phyloP scores from a whole-genome alignment of 352 stramenopile genomes.

The Globisporangium polare region DNA sequence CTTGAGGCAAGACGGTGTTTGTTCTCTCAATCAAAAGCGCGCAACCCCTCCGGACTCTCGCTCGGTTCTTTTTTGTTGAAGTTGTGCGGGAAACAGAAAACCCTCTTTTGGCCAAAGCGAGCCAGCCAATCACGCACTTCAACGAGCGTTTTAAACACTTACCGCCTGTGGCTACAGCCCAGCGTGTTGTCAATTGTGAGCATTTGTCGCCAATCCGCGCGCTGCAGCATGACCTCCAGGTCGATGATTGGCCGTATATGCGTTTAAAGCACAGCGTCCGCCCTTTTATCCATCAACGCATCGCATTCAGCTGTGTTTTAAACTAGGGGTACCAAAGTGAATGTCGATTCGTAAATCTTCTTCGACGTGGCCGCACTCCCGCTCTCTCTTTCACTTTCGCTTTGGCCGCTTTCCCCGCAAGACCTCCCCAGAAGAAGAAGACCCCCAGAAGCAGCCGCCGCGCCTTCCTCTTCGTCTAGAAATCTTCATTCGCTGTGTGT shows the following conservation, averaged over 20 bases:
- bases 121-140: slow-evolving; percentile 7
- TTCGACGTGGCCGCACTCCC: neutral
- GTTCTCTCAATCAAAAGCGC: slow-evolving; percentile 15
- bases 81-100: slow-evolving; percentile 12
- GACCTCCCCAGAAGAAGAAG: neutral
- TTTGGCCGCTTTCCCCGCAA: slow-evolving; percentile 7
- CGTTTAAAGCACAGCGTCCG: neutral
- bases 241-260: no score
- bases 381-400: slow-evolving; percentile 6
- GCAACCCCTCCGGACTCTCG: neutral
- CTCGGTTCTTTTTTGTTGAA: slow-evolving; percentile 40
- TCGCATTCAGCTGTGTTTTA: neutral
- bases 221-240: no score
- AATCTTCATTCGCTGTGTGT: neutral
- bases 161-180: neutral
- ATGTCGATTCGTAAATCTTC: slow-evolving; percentile 1
- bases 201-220: neutral
- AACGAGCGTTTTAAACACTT: slow-evolving; percentile 1
- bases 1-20: no score
- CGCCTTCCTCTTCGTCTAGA: no score
- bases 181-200: neutral
- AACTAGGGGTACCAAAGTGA: neutral
- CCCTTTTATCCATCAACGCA: slow-evolving; percentile 1
- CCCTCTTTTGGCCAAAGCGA: neutral
- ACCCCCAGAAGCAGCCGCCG: neutral